Conservation (phyloP, 2,329 filamentous ascomycete species). For the Dothideomycetidae sp. region DNA sequence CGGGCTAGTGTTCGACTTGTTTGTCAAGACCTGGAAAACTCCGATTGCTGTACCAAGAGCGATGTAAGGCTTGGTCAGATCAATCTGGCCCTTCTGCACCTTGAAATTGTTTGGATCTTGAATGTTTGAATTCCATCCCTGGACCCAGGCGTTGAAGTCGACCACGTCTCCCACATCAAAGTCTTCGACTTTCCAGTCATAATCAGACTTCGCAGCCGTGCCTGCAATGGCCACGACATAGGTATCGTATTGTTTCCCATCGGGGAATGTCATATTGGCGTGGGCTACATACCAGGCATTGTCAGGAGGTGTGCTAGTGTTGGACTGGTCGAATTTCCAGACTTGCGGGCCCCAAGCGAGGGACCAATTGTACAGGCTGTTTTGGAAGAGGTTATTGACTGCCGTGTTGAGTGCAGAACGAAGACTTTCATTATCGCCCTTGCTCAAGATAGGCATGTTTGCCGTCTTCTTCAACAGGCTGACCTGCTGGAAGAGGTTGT, state of each 20-base stretch:
- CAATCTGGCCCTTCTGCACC: background rate
- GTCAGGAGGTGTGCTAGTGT: background rate
- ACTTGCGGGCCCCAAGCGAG: slow-evolving; percentile 2
- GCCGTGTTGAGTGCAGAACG: background rate
- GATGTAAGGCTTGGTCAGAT: background rate
- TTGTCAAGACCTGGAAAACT: slow-evolving; percentile 1
- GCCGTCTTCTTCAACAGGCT: background rate
- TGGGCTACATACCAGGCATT: background rate
- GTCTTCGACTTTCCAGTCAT: background rate
- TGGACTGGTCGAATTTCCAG: background rate
- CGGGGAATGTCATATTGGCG: background rate
- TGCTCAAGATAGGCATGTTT: background rate
- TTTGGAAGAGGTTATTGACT: background rate
- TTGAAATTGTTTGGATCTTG: background rate
- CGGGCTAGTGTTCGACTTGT: background rate
- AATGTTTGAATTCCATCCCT: background rate
- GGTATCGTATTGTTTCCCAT: slow-evolving; percentile 3
- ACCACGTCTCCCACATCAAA: slow-evolving; percentile 1
- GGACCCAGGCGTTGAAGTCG: background rate
- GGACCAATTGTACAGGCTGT: background rate
- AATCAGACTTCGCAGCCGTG: background rate
- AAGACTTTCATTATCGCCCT: background rate
- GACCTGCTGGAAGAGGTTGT: slow-evolving; percentile 2
- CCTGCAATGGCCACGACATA: slow-evolving; percentile 1
- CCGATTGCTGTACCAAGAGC: slow-evolving; percentile 1